Base-by-base conservation (phyloP, 306 rosid species). In the Rosa multiflora region DNA sequence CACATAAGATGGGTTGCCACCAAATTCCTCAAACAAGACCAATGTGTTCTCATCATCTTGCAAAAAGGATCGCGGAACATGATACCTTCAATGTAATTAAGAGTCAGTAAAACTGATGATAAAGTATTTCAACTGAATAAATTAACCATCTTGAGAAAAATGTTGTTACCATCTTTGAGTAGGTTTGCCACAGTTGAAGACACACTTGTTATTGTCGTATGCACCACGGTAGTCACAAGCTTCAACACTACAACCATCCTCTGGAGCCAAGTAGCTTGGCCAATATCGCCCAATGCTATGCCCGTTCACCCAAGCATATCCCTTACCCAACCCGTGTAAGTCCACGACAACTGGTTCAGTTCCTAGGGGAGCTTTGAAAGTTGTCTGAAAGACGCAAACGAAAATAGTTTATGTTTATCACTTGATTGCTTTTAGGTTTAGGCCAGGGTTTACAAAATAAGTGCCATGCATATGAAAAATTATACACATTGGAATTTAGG, bases 291-390 rank as follows among this genome's bases (percentile, higher is more conserved):
- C 89, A 8, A 86, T 15, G 11, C 49, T 49, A 7, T 86, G 52
- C 14, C 92, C 94, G 66, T 85, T 90, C 35, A 88, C 86, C 94
- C 92, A 88, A 40, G 89, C 92, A 35, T 73, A 42, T 0, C 92
- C 90, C 67, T 85, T 85, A 0, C 89, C 91, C 37, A 90, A n/a
- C 0, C 94, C 90, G 79, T 80, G 88, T 2, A 88, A 51, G 39
- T 90, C 89, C 18, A 88, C 79, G 3, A 49, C 80, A 1, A 90
- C 82, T 3, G 88, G 86, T 29, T 88, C 90, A 2, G 20, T 72
- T 4, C 92, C 89, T 11, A 87, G 59, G 8, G 95, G 95, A 67
- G 92, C 83, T 71, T 91, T 82, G 84, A 91, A 91, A 15, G 87
- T 77, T 1, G 90, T 78, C 88, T 87, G 40, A 32, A 13, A 53